phyloP scores from a whole-genome alignment of 345 rosid genomes.

The Firmiana major region DNA sequence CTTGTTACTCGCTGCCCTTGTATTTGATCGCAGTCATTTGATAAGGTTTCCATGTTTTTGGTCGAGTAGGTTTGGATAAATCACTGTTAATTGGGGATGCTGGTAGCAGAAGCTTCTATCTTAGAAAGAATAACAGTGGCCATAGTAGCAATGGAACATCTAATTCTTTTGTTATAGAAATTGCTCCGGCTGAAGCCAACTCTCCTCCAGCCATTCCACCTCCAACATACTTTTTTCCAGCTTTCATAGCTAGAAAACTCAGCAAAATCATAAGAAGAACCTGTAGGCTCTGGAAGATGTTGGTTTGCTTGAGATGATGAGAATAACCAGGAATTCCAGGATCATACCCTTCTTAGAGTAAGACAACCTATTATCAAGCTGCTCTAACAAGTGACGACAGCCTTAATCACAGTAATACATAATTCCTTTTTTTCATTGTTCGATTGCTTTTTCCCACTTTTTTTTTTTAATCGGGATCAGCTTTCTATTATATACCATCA shows the following conservation, averaged over 20 bases:
- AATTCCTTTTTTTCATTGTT: neutral
- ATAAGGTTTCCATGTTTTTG: neutral
- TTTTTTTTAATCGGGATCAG: neutral
- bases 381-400: neutral
- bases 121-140: constrained; percentile 42
- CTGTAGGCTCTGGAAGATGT: constrained; percentile 52
- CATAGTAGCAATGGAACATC: constrained; percentile 19
- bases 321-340: neutral
- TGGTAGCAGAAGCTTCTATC: constrained; percentile 70
- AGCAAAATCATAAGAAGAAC: constrained; percentile 51
- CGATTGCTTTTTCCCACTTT: neutral
- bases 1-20: neutral
- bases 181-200: constrained; percentile 11
- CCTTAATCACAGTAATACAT: neutral
- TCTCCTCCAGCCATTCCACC: constrained; percentile 30
- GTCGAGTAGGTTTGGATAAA: constrained; percentile 55
- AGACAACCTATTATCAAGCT: constrained; percentile 11
- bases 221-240: constrained; percentile 24
- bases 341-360: neutral
- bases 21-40: neutral
- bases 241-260: constrained; percentile 44
- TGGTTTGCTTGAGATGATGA: constrained; percentile 47
- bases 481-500: neutral
- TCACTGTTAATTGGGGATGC: constrained; percentile 51
- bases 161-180: constrained; percentile 15